Evolutionary conservation across 495 filamentous ascomycete genomes (phyloP), one percentile per base, ranked within the genome.

Genomic region (Lasiosphaeriaceae sp.): DNA sequence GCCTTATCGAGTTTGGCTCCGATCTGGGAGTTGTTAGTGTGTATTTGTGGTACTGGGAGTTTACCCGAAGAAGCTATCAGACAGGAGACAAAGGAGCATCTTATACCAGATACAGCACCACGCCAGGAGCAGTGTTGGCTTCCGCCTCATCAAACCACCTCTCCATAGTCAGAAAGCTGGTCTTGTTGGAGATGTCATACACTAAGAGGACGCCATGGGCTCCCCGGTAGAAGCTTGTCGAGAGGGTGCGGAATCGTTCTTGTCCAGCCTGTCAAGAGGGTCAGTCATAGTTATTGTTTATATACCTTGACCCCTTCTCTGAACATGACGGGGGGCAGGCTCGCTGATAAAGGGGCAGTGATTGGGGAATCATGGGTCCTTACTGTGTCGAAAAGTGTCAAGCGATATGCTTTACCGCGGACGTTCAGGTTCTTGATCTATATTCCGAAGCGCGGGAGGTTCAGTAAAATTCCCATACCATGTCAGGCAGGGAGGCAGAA

Each of bases 221-320:
- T 47, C 80, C 80, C 29, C 83, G 80, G 70, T 86, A 85, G 67
- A 83, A 85, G 55, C 73, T 78, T 53, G 78, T 83, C 3, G 82
- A 83, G 44, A 86, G 73, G 8, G 83, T 82, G 54, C 81, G 80
- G 67, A 85, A 84, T 20, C 83, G 69, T 60, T 86, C 83, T 72
- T 81, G 77, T 19, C 79, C 78, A 47, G 75, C 74, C 73, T 77
- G 56, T 20, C 11, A 31, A 31, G 26, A 31, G 3, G 26, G 26
- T n/a, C 21, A 54, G 16, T 26, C 23, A 11, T 11, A 20, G 16
- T 39, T 11, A 56, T 11, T 11, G 43, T 4, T 11, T 41, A 34
- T 14, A 54, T 24, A 11, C 14, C n/a, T n/a, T n/a, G n/a, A n/a
- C n/a, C n/a, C n/a, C n/a, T n/a, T n/a, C n/a, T n/a, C n/a, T n/a